Base-by-base conservation (phyloP, 1,139 yeast genomes). In the Pichia sp. region DNA sequence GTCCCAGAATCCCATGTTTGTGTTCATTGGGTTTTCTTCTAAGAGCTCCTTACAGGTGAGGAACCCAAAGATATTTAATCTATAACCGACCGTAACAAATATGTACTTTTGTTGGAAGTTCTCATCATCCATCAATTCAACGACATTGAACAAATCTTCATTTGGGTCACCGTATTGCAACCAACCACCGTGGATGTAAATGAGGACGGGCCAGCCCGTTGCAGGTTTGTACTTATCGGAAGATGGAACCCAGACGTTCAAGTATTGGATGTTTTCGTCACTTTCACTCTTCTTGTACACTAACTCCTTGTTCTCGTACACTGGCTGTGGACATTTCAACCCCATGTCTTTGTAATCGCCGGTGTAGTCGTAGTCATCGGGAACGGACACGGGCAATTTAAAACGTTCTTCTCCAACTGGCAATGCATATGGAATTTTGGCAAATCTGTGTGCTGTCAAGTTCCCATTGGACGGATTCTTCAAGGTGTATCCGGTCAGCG, bases 1-100 rank as follows among this genome's bases (percentile, higher is more conserved):
- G 40, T 75, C 79, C 72, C 74, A 71, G 48, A 71, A 63, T 4
- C 75, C 76, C 44, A 69, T 66, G 49, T 72, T 72, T 7, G 70
- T 56, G 47, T 55, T 58, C 47, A 45, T 56, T 38, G 49, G 56
- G 49, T 59, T 58, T 41, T 62, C 67, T 32, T 61, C 64, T 1
- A 58, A 36, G 32, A 66, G 50, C 37, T 65, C 68, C 31, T 60
- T 54, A 12, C 62, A 53, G 9, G 70, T 55, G 18, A 71, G 54
- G 52, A 71, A 72, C 2, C 76, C 76, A 53, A 71, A 67, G 39
- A 68, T 59, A 46, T 71, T 70, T 35, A 71, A 57, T 42, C 76
- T 56, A 53, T 71, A 72, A 10, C 71, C 73, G 8, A 68, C 63
- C 14, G 66, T 53, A 8, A 72, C 75, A 10, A 71, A 58, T 40